Evolutionary conservation across 371 early-diverging fungal species (phyloP).

Genomic region (Mucor lusitanicus): DNA sequence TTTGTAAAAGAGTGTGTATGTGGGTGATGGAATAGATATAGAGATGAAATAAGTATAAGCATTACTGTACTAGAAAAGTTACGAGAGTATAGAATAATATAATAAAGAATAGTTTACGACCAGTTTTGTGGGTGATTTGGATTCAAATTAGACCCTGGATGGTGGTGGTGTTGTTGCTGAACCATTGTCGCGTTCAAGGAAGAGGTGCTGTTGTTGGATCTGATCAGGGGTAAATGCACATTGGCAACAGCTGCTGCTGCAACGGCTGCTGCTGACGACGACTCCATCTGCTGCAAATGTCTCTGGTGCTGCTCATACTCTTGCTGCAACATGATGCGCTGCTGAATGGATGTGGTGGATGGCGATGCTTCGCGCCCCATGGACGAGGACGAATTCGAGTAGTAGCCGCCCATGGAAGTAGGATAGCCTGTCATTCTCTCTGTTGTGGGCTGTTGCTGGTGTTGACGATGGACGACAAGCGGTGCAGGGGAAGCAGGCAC

Average conservation of each 20-base stretch:
- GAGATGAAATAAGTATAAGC: background rate
- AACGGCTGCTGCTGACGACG: background rate
- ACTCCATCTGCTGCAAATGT: constrained; percentile 1
- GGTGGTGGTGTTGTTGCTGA: constrained; percentile 1
- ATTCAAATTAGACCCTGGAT: background rate
- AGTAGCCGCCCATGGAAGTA: constrained; percentile 1
- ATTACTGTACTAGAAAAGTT: constrained; percentile 5
- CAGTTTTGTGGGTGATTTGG: constrained; percentile 9
- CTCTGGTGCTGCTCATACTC: constrained; percentile 19
- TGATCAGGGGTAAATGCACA: constrained; percentile 15
- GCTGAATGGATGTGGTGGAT: background rate
- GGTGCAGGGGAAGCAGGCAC: constrained; percentile 9
- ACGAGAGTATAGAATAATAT: background rate
- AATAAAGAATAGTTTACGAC: constrained; percentile 5
- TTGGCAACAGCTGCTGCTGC: background rate
- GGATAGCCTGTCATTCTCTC: constrained; percentile 5
- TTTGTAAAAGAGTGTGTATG: background rate
- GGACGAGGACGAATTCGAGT: background rate
- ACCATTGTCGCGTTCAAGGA: background rate
- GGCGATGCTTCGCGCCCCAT: background rate
- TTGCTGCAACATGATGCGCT: constrained; percentile 18
- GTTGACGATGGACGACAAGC: background rate
- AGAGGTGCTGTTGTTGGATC: background rate
- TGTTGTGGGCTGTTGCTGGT: background rate
- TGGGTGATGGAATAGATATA: too few relatives aligned